phyloP scores from a whole-genome alignment of 768 basidiomycete species.

The Suillus sp. region DNA sequence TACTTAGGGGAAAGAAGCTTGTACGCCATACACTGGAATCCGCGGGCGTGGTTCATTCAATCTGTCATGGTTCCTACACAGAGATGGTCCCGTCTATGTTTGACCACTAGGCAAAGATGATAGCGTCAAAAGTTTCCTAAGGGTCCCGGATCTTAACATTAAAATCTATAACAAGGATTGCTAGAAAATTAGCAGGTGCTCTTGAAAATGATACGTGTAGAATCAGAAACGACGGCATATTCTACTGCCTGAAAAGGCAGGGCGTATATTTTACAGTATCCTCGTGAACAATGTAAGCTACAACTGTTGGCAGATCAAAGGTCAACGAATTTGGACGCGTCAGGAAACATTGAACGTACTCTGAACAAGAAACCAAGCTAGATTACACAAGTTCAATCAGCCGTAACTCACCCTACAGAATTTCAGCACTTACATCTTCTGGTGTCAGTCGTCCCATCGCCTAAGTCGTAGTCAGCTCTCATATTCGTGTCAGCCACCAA shows the following conservation, averaged over 20 bases:
- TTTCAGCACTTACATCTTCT: constrained; percentile 56
- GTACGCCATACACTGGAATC: neutral
- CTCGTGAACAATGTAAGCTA: neutral
- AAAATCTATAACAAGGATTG: neutral
- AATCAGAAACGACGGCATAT: neutral
- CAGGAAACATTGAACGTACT: constrained; percentile 29
- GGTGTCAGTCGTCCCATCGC: constrained; percentile 95
- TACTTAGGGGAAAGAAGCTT: neutral
- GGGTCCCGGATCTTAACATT: neutral
- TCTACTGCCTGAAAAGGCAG: constrained; percentile 1
- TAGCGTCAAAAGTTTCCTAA: neutral
- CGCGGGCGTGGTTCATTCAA: neutral
- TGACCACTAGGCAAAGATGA: neutral
- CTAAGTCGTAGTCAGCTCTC: constrained; percentile 35
- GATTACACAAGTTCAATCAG: constrained; percentile 12
- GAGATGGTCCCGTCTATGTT: neutral
- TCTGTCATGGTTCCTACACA: neutral
- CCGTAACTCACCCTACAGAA: constrained; percentile 6
- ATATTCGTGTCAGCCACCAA: constrained; percentile 7
- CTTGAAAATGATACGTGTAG: neutral
- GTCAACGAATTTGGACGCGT: neutral
- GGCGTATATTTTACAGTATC: neutral
- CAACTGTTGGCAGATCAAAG: neutral
- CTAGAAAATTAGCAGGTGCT: neutral
- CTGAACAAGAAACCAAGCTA: constrained; percentile 51